A percentile compares a stretch with the other conserved stretches of the same genome.
phyloP scores from a whole-genome alignment of 2,329 filamentous ascomycete genomes.

The Scopulariopsis brevicaulis region DNA sequence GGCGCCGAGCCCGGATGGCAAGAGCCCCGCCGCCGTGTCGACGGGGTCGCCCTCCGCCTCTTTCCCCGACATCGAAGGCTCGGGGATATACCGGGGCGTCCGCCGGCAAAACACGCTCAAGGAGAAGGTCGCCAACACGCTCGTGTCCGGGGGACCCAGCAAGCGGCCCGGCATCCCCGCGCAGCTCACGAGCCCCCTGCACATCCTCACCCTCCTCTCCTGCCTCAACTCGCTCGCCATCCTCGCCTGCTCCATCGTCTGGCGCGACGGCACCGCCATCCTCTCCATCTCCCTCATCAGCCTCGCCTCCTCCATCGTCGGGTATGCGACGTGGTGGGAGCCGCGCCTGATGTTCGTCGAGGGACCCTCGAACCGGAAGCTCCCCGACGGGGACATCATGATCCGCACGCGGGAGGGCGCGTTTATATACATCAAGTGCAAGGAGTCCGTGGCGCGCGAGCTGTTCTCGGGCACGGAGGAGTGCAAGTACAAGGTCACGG shows the following conservation, averaged over 20 bases:
- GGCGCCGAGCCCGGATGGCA: background rate
- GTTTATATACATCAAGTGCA: constrained; percentile 45
- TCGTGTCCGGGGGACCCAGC: constrained; percentile 24
- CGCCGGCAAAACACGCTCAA: constrained; percentile 21
- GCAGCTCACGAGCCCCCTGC: constrained; percentile 36
- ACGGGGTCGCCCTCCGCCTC: constrained; percentile 5
- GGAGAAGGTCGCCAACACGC: constrained; percentile 28
- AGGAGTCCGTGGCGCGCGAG: constrained; percentile 50
- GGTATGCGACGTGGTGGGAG: constrained; percentile 46
- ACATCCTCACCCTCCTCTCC: constrained; percentile 40
- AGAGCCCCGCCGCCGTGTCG: background rate
- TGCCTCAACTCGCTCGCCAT: constrained; percentile 22
- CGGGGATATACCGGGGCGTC: constrained; percentile 9
- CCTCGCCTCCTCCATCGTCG: constrained; percentile 38
- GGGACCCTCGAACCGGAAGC: constrained; percentile 13
- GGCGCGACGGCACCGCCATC: constrained; percentile 22
- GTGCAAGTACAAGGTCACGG: constrained; percentile 40
- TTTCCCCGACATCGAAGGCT: constrained; percentile 5
- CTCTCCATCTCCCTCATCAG: constrained; percentile 39
- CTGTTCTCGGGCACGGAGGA: constrained; percentile 50
- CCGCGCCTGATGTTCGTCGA: constrained; percentile 38
- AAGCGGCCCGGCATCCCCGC: constrained; percentile 30
- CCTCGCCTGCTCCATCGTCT: constrained; percentile 29
- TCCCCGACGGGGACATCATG: constrained; percentile 46
- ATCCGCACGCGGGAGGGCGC: constrained; percentile 49